A percentile compares a stretch with the other conserved stretches of the same genome.
These are phyloP conservation scores for Heritiera fomes DNA, from an alignment of 345 rosid genomes.

Conservation along the genomic window DNA sequence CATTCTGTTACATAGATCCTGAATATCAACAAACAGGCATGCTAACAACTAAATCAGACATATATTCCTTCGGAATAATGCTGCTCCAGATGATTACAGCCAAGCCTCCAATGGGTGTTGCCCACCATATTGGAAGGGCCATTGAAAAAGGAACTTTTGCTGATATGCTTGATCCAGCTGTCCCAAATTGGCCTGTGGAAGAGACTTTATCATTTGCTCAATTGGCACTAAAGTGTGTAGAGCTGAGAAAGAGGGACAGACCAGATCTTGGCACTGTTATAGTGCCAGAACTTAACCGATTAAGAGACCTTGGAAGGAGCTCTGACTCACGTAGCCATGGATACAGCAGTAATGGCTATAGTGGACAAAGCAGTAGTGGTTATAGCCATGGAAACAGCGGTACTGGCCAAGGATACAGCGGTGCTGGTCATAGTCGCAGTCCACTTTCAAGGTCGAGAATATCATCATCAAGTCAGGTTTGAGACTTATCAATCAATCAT, in stretches of 20 bases:
- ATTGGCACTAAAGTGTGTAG: slow-evolving; percentile 61
- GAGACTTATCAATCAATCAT: slow-evolving; percentile 8
- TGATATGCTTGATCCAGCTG: slow-evolving; percentile 62
- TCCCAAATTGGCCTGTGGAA: slow-evolving; percentile 78
- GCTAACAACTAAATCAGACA: slow-evolving; percentile 79
- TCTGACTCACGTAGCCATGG: slow-evolving; percentile 10
- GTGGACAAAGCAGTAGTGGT: not conserved
- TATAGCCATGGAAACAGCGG: not conserved
- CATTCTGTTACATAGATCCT: slow-evolving; percentile 90
- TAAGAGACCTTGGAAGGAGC: slow-evolving; percentile 47
- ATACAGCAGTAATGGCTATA: not conserved
- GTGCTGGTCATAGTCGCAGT: not conserved
- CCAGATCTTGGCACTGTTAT: slow-evolving; percentile 73
- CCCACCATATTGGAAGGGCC: slow-evolving; percentile 73
- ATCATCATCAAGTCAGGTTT: slow-evolving; percentile 29
- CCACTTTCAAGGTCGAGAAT: slow-evolving; percentile 4
- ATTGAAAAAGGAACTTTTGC: slow-evolving; percentile 61
- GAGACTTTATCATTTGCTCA: slow-evolving; percentile 62
- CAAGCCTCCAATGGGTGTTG: slow-evolving; percentile 77
- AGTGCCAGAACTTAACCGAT: slow-evolving; percentile 68
- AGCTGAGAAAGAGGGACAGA: slow-evolving; percentile 80
- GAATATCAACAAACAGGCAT: slow-evolving; percentile 90
- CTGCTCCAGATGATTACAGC: slow-evolving; percentile 83
- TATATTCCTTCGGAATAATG: slow-evolving; percentile 82
- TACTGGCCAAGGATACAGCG: not conserved